Evolutionary conservation across 2,329 filamentous ascomycete genomes (phyloP).

Genomic region (Claviceps paspali): DNA sequence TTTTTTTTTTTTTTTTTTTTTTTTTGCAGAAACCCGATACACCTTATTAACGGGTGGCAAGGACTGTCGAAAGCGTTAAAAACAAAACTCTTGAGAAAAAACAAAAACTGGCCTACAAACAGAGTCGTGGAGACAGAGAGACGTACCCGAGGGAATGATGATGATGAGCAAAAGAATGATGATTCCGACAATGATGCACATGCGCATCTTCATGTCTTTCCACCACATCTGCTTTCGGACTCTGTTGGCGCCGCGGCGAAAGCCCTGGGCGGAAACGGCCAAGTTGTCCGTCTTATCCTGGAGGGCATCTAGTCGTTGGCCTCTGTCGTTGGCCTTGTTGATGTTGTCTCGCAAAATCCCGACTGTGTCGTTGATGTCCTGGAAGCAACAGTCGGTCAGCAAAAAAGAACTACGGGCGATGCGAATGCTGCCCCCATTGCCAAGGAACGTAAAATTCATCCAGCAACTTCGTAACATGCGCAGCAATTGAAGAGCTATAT

Average conservation of each 20-base stretch:
- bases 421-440: too few species aligned
- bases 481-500: background rate
- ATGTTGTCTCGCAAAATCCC: conserved; percentile 96
- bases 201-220: conserved; percentile 99
- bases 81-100: background rate
- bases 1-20: too few species aligned
- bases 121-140: background rate
- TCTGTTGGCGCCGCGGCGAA: conserved; percentile 89
- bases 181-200: conserved; percentile 84
- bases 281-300: conserved; percentile 94
- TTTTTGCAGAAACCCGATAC: conserved; percentile 6
- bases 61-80: conserved; percentile 12
- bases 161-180: conserved; percentile 86
- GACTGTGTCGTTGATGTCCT: conserved; percentile 98
- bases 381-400: conserved; percentile 8
- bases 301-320: conserved; percentile 71
- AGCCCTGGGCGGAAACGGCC: conserved; percentile 81
- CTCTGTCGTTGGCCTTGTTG: conserved; percentile 89
- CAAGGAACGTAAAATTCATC: too few species aligned
- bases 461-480: background rate
- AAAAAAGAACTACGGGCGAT: background rate
- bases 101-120: background rate
- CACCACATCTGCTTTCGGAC: conserved; percentile 99
- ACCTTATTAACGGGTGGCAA: conserved; percentile 20
- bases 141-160: conserved; percentile 74